phyloP scores from a whole-genome alignment of 495 filamentous ascomycete genomes.

The Penicillium roqueforti region DNA sequence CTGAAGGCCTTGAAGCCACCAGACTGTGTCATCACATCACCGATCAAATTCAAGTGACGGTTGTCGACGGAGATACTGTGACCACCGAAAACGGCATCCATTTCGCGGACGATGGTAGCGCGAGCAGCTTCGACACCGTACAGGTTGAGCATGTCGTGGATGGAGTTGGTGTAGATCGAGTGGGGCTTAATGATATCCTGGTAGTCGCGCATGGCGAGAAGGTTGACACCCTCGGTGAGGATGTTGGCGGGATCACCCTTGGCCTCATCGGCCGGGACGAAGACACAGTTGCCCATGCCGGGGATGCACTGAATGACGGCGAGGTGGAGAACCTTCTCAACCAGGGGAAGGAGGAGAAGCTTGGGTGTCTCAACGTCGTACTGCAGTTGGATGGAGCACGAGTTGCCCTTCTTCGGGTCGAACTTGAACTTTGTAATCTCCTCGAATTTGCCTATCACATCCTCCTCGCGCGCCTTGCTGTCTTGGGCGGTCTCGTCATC shows the following conservation, averaged over 20 bases:
- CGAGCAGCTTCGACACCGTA: conserved; percentile 96
- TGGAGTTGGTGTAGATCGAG: conserved; percentile 85
- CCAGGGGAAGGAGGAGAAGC: conserved; percentile 84
- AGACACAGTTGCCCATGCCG: conserved; percentile 66
- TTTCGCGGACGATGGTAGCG: conserved; percentile 78
- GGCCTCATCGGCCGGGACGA: conserved; percentile 59
- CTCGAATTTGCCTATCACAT: conserved; percentile 59
- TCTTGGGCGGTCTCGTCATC: conserved; percentile 41
- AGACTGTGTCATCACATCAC: conserved; percentile 89
- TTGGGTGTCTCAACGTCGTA: conserved; percentile 80
- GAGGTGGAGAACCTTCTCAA: conserved; percentile 69
- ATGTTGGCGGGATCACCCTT: conserved; percentile 55
- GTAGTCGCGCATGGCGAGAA: conserved; percentile 84
- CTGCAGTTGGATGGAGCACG: conserved; percentile 77
- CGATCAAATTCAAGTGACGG: conserved; percentile 91
- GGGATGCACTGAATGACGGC: conserved; percentile 85
- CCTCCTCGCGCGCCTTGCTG: conserved; percentile 54
- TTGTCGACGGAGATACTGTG: conserved; percentile 94
- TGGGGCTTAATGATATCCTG: conserved; percentile 83
- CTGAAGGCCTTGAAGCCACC: conserved; percentile 88
- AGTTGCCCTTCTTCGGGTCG: conserved; percentile 66
- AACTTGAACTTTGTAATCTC: conserved; percentile 75
- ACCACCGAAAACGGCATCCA: conserved; percentile 78
- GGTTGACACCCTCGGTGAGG: conserved; percentile 80
- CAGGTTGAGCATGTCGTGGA: conserved; percentile 71